A percentile compares a stretch with the other conserved stretches of the same genome.
These are phyloP conservation scores for Rossbeevera mucosa DNA, from an alignment of 768 basidiomycete species.

Conservation along the genomic window DNA sequence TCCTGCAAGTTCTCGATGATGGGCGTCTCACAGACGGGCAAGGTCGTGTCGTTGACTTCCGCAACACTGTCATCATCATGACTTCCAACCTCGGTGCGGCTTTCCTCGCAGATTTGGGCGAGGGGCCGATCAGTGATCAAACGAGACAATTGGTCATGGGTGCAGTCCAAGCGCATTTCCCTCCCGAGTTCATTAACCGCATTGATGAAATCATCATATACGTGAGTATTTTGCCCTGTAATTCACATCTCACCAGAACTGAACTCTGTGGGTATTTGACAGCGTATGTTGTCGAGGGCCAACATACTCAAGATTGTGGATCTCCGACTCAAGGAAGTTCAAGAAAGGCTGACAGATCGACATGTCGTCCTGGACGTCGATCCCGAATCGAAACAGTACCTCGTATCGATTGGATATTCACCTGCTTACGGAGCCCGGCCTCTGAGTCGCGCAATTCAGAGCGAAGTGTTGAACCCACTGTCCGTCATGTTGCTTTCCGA, in stretches of 20 bases:
- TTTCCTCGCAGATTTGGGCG: constrained; percentile 69
- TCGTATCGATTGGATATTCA: constrained; percentile 74
- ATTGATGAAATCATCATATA: constrained; percentile 83
- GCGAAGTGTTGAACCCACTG: constrained; percentile 87
- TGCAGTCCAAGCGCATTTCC: constrained; percentile 80
- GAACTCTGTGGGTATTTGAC: constrained; percentile 29
- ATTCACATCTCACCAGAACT: constrained; percentile 2
- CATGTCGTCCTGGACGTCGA: constrained; percentile 82
- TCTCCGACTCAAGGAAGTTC: constrained; percentile 80
- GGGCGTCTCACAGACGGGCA: constrained; percentile 90
- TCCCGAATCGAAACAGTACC: constrained; percentile 68
- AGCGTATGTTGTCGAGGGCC: constrained; percentile 74
- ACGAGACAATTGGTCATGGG: constrained; percentile 69
- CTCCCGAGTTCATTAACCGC: constrained; percentile 89
- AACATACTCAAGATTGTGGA: constrained; percentile 86
- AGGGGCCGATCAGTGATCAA: constrained; percentile 59
- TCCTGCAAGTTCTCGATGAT: constrained; percentile 86
- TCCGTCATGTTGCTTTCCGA: constrained; percentile 82
- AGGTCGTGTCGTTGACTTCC: constrained; percentile 83
- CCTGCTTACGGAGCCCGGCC: constrained; percentile 89
- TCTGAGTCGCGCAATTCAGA: constrained; percentile 86
- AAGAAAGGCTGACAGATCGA: constrained; percentile 69
- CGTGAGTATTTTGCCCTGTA: constrained; percentile 25
- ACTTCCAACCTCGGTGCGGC: constrained; percentile 87
- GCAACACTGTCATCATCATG: constrained; percentile 92